phyloP scores from a whole-genome alignment of 2,329 filamentous ascomycete species.

The Gnomoniopsis sp. region DNA sequence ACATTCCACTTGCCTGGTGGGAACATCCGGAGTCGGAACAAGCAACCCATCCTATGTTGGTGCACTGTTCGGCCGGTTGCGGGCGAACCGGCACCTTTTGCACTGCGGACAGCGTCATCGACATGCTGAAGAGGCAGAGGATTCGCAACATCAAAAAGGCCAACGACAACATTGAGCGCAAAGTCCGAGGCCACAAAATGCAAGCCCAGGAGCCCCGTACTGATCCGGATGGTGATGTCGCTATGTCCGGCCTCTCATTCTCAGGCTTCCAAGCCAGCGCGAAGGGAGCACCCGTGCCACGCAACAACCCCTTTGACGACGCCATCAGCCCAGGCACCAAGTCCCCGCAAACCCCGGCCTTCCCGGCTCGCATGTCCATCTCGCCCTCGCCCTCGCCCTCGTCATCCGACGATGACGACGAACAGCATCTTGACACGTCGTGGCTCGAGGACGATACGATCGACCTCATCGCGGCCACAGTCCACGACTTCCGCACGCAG shows the following conservation, averaged over 20 bases:
- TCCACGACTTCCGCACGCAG: constrained; percentile 86
- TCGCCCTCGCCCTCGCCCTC: constrained; percentile 12
- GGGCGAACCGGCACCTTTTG: constrained; percentile 95
- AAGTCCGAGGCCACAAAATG: constrained; percentile 14
- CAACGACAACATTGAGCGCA: constrained; percentile 25
- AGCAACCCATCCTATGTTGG: constrained; percentile 68
- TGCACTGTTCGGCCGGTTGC: constrained; percentile 95
- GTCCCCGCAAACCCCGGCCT: constrained; percentile 16
- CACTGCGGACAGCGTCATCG: constrained; percentile 91
- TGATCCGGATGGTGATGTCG: constrained; percentile 43
- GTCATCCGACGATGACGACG: constrained; percentile 16
- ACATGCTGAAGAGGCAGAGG: constrained; percentile 90
- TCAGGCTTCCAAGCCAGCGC: not conserved
- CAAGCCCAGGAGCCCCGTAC: constrained; percentile 20
- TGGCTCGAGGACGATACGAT: constrained; percentile 70
- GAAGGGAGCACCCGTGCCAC: constrained; percentile 18
- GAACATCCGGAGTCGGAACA: constrained; percentile 58
- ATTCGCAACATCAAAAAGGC: constrained; percentile 25
- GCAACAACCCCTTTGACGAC: constrained; percentile 13
- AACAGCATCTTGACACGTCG: constrained; percentile 39
- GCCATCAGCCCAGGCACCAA: constrained; percentile 16
- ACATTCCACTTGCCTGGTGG: constrained; percentile 41
- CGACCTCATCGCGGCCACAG: constrained; percentile 81
- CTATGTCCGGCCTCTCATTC: constrained; percentile 32
- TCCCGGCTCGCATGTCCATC: constrained; percentile 27